These are phyloP conservation scores for Tubosaeta sp. DNA, from an alignment of 768 basidiomycete species.

Conservation along the genomic window DNA sequence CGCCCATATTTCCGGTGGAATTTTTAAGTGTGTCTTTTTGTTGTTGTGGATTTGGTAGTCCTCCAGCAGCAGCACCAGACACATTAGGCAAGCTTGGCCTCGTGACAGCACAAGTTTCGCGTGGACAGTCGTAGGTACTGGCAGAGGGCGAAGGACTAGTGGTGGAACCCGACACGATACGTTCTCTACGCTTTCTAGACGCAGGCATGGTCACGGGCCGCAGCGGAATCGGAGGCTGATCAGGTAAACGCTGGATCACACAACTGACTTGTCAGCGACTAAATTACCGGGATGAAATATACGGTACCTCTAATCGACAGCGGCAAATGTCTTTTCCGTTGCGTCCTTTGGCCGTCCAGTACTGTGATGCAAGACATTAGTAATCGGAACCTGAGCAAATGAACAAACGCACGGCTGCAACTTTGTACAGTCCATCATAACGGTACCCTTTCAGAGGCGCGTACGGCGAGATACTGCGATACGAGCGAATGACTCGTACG, in stretches of 20 bases:
- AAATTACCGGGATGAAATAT: neutral
- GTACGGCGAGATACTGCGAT: conserved; percentile 17
- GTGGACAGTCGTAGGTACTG: neutral
- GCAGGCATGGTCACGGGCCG: neutral
- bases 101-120: neutral
- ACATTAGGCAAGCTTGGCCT: neutral
- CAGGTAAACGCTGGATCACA: conserved; percentile 22
- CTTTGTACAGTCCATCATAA: conserved; percentile 30
- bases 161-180: neutral
- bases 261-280: neutral
- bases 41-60: neutral
- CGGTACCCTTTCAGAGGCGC: conserved; percentile 25
- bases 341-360: conserved; percentile 17
- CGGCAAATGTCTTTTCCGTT: conserved; percentile 20
- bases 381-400: neutral
- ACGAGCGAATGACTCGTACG: conserved; percentile 27
- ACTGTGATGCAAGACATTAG: conserved; percentile 6
- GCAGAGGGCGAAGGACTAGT: neutral
- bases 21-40: neutral
- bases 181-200: neutral
- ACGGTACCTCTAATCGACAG: conserved; percentile 22
- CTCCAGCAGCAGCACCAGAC: too few species aligned
- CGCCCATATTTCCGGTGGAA: neutral
- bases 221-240: conserved; percentile 21
- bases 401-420: conserved; percentile 14